phyloP scores from a whole-genome alignment of 2,329 filamentous ascomycete species.

The Fusarium drepaniforme region DNA sequence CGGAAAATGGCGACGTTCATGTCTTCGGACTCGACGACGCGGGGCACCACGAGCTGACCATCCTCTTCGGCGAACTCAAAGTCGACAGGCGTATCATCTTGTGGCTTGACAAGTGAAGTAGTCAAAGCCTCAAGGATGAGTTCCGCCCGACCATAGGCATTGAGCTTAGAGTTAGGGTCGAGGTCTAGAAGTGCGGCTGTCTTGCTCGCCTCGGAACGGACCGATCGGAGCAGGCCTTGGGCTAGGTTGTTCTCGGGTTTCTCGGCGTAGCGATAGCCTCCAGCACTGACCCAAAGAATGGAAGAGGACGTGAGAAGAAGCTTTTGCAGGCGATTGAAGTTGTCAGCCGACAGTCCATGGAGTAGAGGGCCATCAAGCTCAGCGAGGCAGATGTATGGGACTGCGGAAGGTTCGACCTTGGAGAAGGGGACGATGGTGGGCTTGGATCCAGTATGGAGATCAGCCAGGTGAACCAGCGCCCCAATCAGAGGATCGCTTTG shows the following conservation, averaged over 20 bases:
- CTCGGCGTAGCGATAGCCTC: slow-evolving; percentile 52
- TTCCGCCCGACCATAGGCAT: slow-evolving; percentile 44
- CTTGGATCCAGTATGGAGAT: slow-evolving; percentile 33
- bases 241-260: slow-evolving; percentile 59
- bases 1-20: slow-evolving; percentile 46
- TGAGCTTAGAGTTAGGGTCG: slow-evolving; percentile 51
- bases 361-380: slow-evolving; percentile 60
- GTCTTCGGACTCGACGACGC: slow-evolving; percentile 41
- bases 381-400: slow-evolving; percentile 54
- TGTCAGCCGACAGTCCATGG: slow-evolving; percentile 50
- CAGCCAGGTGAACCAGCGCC: slow-evolving; percentile 37
- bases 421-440: slow-evolving; percentile 36
- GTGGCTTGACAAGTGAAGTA: not conserved
- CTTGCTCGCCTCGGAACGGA: slow-evolving; percentile 60
- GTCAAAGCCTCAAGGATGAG: slow-evolving; percentile 47
- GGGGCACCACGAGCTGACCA: slow-evolving; percentile 46
- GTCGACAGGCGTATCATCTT: not conserved
- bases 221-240: slow-evolving; percentile 57
- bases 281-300: slow-evolving; percentile 56
- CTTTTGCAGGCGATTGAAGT: slow-evolving; percentile 54
- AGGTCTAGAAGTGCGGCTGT: slow-evolving; percentile 60
- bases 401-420: slow-evolving; percentile 15
- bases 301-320: slow-evolving; percentile 51
- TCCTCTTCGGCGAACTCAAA: slow-evolving; percentile 46
- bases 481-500: slow-evolving; percentile 31